Evolutionary conservation across 2,329 filamentous ascomycete species (phyloP).

Genomic region (Ophiostoma tasmaniense): DNA sequence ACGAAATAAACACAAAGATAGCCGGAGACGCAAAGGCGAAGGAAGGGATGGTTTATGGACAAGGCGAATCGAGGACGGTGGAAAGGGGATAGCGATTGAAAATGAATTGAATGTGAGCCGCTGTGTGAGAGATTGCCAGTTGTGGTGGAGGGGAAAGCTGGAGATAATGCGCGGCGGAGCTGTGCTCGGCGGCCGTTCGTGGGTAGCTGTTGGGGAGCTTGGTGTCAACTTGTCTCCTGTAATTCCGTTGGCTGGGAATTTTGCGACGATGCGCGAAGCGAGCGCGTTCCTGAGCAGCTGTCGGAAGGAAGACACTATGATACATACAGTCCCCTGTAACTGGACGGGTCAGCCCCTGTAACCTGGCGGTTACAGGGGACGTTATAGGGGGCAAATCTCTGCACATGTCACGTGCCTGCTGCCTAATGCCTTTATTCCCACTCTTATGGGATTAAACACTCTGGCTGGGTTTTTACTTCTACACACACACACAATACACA

Average conservation of each 20-base stretch:
- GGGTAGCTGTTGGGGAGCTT: constrained; percentile 15
- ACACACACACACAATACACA: no score
- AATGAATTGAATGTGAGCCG: not conserved
- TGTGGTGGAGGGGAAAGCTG: not conserved
- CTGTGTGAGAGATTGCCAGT: not conserved
- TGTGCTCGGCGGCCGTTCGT: constrained; percentile 12
- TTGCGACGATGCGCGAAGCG: constrained; percentile 19
- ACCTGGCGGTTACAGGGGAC: no score
- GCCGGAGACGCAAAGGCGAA: not conserved
- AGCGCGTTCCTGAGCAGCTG: not conserved
- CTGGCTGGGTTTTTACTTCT: no score
- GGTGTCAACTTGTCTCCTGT: constrained; percentile 9
- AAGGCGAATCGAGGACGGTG: not conserved
- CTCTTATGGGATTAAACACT: no score
- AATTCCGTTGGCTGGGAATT: constrained; percentile 19
- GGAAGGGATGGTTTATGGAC: not conserved
- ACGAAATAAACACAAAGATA: not conserved
- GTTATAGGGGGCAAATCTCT: no score
- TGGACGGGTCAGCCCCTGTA: no score
- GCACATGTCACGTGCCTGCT: no score
- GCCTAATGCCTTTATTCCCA: no score
- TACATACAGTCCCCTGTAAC: no score
- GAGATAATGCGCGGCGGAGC: constrained; percentile 11
- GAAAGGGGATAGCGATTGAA: not conserved
- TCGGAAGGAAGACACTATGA: no score